Conservation (phyloP, 495 filamentous ascomycete genomes). For the Penicillium antarcticum region DNA sequence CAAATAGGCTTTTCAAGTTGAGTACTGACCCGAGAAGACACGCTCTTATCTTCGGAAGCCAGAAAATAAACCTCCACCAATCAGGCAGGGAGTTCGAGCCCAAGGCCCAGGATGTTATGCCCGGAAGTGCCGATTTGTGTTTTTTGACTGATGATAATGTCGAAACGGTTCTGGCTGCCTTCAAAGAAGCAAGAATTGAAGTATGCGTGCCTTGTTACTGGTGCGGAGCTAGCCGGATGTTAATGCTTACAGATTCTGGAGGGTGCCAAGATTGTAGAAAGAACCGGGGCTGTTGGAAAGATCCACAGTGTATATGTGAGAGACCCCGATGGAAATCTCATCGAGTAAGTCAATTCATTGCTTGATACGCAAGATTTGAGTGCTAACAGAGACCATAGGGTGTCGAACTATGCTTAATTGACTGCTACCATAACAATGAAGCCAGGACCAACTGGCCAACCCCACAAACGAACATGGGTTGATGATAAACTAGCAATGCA, state of each 20-base stretch:
- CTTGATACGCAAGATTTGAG: background rate
- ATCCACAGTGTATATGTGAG: slow-evolving; percentile 53
- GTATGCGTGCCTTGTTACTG: slow-evolving; percentile 7
- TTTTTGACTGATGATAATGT: slow-evolving; percentile 48
- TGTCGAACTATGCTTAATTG: slow-evolving; percentile 23
- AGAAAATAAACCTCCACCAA: slow-evolving; percentile 56
- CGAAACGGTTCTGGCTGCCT: slow-evolving; percentile 29
- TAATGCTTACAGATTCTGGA: slow-evolving; percentile 30
- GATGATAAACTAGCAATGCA: background rate
- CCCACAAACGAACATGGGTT: too few species aligned
- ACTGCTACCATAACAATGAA: background rate
- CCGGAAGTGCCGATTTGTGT: slow-evolving; percentile 52
- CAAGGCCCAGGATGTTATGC: slow-evolving; percentile 44
- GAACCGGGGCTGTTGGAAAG: slow-evolving; percentile 48
- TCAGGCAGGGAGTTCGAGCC: slow-evolving; percentile 52
- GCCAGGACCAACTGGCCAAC: too few species aligned
- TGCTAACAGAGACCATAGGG: background rate
- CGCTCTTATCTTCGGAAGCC: slow-evolving; percentile 47
- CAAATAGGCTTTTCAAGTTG: background rate
- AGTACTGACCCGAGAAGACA: slow-evolving; percentile 27
- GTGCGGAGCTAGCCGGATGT: background rate
- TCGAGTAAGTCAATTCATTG: slow-evolving; percentile 38
- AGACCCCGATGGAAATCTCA: slow-evolving; percentile 55
- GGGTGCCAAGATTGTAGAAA: slow-evolving; percentile 42
- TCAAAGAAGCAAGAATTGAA: slow-evolving; percentile 36